Evolutionary conservation across 2,329 filamentous ascomycete species (phyloP).

Genomic region (Colletotrichum higginsianum): DNA sequence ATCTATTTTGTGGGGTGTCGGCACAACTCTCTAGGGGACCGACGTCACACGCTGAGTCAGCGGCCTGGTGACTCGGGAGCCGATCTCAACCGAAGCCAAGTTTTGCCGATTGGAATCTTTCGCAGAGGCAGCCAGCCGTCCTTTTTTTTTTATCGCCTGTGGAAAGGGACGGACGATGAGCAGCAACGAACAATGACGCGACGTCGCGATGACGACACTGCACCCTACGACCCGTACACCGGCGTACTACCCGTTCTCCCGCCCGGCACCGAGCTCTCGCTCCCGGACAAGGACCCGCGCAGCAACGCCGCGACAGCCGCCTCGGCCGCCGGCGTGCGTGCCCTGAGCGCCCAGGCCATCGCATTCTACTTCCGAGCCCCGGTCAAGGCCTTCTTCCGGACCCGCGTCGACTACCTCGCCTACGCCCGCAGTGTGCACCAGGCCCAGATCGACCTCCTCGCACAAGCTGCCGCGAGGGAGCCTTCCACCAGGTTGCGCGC

Average conservation of each 20-base stretch:
- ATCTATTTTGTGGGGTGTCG: not conserved
- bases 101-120: constrained; percentile 28
- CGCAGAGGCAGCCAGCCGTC: not conserved
- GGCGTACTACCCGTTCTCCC: constrained; percentile 64
- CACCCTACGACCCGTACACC: constrained; percentile 40
- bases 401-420: constrained; percentile 85
- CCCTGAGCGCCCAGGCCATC: constrained; percentile 85
- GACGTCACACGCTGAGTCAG: constrained; percentile 33
- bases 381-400: constrained; percentile 93
- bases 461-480: constrained; percentile 54
- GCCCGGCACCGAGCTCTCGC: constrained; percentile 54
- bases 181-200: constrained; percentile 39
- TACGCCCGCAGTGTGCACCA: constrained; percentile 70
- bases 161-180: constrained; percentile 24
- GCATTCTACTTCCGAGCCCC: constrained; percentile 94
- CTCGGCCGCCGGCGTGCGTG: constrained; percentile 88
- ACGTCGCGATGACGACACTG: constrained; percentile 42
- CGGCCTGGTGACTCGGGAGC: not conserved
- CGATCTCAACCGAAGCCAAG: constrained; percentile 40
- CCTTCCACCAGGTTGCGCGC: constrained; percentile 50
- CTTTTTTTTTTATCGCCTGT: not conserved
- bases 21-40: not conserved
- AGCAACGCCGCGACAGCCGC: constrained; percentile 77
- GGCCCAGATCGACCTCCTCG: constrained; percentile 57
- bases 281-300: constrained; percentile 63